These are phyloP conservation scores for Pseudogymnoascus sp. DNA, from an alignment of 2,329 filamentous ascomycete genomes.

Conservation along the genomic window DNA sequence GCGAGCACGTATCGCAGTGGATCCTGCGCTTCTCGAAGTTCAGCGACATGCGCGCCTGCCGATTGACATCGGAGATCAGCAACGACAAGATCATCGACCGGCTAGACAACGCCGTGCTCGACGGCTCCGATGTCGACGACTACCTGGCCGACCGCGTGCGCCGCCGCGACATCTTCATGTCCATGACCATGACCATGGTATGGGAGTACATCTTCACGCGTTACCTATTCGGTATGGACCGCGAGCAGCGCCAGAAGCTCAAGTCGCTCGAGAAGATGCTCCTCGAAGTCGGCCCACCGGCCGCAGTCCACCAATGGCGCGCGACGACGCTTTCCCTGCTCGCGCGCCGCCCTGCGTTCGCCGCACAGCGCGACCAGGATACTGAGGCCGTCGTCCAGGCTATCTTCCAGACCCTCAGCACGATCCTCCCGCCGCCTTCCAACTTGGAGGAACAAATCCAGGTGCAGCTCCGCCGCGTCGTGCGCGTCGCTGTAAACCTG, in stretches of 20 bases:
- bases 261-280: conserved; percentile 92
- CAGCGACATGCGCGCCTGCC: conserved; percentile 85
- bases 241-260: conserved; percentile 94
- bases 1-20: conserved; percentile 95
- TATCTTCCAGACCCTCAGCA: conserved; percentile 75
- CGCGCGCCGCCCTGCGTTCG: conserved; percentile 72
- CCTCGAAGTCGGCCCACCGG: conserved; percentile 75
- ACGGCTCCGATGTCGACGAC: conserved; percentile 85
- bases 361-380: conserved; percentile 75
- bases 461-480: conserved; percentile 77
- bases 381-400: conserved; percentile 94
- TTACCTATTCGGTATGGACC: conserved; percentile 97
- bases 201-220: conserved; percentile 98
- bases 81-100: conserved; percentile 92
- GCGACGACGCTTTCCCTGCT: conserved; percentile 90
- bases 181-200: conserved; percentile 97
- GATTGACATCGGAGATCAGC: conserved; percentile 73
- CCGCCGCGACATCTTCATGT: conserved; percentile 94
- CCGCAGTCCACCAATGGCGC: conserved; percentile 95
- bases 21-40: conserved; percentile 96
- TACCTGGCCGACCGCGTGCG: conserved; percentile 83
- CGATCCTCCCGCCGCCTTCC: conserved; percentile 78
- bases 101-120: conserved; percentile 87
- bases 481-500: conserved; percentile 81
- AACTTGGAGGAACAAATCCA: conserved; percentile 76